Evolutionary conservation across 1,284 basidiomycete genomes (phyloP), one percentile per base, ranked within the genome.

Genomic region (Papiliotrema fonsecae): DNA sequence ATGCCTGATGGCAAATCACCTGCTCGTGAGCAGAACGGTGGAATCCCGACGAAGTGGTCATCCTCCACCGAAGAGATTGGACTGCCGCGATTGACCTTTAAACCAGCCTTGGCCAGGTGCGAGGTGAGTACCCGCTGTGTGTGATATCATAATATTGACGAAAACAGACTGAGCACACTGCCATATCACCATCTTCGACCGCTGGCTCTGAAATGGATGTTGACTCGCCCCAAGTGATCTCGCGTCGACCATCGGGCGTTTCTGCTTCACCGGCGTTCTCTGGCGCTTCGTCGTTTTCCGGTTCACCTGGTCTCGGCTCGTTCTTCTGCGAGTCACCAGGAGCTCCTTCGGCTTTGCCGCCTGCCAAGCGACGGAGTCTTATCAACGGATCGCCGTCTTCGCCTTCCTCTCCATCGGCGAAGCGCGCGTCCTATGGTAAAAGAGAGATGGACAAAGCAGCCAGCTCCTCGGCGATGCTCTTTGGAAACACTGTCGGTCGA

Each of bases 281-380:
- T 25, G 54, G 53, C 21, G 49, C 56, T 4, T 39, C 54, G 5
- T 61, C 59, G 2, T 54, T 58, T 26, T 50, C 54, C 11, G 62
- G 61, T 10, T 70, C 67, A 6, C 67, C 70, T 0, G 66, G 61
- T 16, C 56, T 74, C 24, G 70, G 69, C 5, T 64, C 63, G 9
- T 69, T 65, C 58, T 74, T 72, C 49, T 67, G 65, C 60, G 65
- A 70, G 27, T 70, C 68, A 4, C 70, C 70, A 7, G 62, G 58
- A 4, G 55, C 58, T 3, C 60, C 64, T 3, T 42, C 58, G 9
- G 53, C 54, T 32, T 50, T 54, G 18, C 55, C 57, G 6, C 56
- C 60, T 25, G 47, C 60, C 9, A 70, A 68, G 49, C 56, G 67
- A 25, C 52, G 67, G 13, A 60, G 57, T 36, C 53, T 65, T 10